A percentile compares a stretch with the other conserved stretches of the same genome.
These are phyloP conservation scores for Hypoxylon lienhwacheense DNA, from an alignment of 495 filamentous ascomycete genomes.

Conservation along the genomic window DNA sequence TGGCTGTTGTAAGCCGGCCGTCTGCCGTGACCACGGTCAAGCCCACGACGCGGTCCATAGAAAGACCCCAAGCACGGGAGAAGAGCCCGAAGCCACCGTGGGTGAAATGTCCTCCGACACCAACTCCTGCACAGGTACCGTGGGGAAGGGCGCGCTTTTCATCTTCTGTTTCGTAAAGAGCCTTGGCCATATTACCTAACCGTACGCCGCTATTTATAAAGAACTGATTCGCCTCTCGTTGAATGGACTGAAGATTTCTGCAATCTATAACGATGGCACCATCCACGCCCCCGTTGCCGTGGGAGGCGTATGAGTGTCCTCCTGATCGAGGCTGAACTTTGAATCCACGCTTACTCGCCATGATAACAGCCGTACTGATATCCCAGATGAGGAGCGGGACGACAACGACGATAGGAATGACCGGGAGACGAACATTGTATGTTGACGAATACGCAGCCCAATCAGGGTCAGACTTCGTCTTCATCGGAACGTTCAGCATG, in stretches of 20 bases:
- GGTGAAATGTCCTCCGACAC: constrained; percentile 67
- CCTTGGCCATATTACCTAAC: constrained; percentile 60
- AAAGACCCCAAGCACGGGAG: constrained; percentile 64
- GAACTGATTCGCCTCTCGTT: constrained; percentile 41
- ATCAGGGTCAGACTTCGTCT: constrained; percentile 12
- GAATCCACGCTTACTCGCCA: constrained; percentile 47
- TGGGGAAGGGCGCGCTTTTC: constrained; percentile 59
- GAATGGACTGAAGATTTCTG: constrained; percentile 42
- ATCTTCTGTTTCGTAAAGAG: constrained; percentile 43
- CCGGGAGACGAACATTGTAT: constrained; percentile 62
- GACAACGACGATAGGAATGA: constrained; percentile 58
- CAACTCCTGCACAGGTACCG: constrained; percentile 61
- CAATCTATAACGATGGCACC: constrained; percentile 57
- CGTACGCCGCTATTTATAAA: constrained; percentile 60
- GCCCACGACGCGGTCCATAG: constrained; percentile 64
- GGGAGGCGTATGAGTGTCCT: constrained; percentile 71
- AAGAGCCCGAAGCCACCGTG: constrained; percentile 68
- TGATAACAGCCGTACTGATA: constrained; percentile 54
- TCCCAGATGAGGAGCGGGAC: constrained; percentile 54
- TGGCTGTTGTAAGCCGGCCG: constrained; percentile 49
- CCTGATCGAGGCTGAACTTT: constrained; percentile 67
- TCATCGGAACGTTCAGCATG: background rate
- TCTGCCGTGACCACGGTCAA: constrained; percentile 67
- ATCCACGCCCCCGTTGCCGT: constrained; percentile 51
- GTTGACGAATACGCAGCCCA: constrained; percentile 42